These are phyloP conservation scores for Cokeromyces recurvatus DNA, from an alignment of 371 early-diverging fungal species.

Conservation along the genomic window DNA sequence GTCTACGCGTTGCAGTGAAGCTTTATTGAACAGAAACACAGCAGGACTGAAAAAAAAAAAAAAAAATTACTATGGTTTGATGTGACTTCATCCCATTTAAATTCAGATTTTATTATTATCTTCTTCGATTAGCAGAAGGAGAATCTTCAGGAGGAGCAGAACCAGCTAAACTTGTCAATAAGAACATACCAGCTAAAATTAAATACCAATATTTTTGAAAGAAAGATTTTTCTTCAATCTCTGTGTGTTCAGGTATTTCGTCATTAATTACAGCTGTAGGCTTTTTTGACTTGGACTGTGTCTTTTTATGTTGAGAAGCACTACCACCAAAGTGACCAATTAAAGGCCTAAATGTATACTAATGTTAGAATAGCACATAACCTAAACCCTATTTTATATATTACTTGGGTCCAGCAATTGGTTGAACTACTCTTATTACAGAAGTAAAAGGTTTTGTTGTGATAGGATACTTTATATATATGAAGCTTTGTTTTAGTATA, in stretches of 20 bases:
- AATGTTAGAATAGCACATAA: too few relatives aligned
- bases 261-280: constrained; percentile 12
- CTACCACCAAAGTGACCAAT: constrained; percentile 21
- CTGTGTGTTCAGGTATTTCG: constrained; percentile 11
- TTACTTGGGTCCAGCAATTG: constrained; percentile 18
- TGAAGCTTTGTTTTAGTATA: too few relatives aligned
- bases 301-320: constrained; percentile 5
- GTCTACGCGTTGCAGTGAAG: too few relatives aligned
- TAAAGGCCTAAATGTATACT: constrained; percentile 18
- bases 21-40: too few relatives aligned
- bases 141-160: constrained; percentile 3
- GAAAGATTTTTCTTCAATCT: constrained; percentile 23
- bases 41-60: too few relatives aligned
- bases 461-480: constrained; percentile 6
- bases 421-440: constrained; percentile 5
- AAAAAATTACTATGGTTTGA: too few relatives aligned
- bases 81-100: too few relatives aligned
- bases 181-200: constrained; percentile 9
- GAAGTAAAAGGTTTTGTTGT: constrained; percentile 16
- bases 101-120: neutral
- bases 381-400: too few relatives aligned
- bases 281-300: constrained; percentile 13
- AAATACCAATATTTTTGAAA: constrained; percentile 31
- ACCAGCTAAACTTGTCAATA: constrained; percentile 6
- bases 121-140: constrained; percentile 2